Percentiles rank a stretch among this genome's conserved stretches.
These are phyloP conservation scores for Pluteus cervinus DNA, from an alignment of 768 basidiomycete genomes.

Conservation along the genomic window DNA sequence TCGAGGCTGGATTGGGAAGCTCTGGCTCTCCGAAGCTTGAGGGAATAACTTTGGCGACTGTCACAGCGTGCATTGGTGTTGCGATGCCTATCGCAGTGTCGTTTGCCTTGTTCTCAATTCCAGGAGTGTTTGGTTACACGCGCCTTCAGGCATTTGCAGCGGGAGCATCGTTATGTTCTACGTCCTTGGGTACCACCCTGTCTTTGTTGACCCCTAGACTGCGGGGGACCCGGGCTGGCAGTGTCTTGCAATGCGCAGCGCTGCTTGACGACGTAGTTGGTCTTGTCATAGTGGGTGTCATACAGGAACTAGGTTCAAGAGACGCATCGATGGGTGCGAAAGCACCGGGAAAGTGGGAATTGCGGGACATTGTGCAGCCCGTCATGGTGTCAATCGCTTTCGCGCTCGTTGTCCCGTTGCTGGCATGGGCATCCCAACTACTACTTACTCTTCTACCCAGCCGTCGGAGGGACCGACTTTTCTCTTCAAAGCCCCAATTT, in stretches of 20 bases:
- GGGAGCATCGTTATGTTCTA: conserved; percentile 57
- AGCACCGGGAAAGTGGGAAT: conserved; percentile 12
- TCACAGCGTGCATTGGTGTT: conserved; percentile 48
- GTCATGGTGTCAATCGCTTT: conserved; percentile 51
- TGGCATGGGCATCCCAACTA: conserved; percentile 17
- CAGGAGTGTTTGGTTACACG: conserved; percentile 35
- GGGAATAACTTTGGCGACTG: conserved; percentile 39
- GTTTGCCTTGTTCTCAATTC: conserved; percentile 34
- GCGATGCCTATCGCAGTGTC: conserved; percentile 43
- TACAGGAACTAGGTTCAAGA: conserved; percentile 39
- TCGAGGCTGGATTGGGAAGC: conserved; percentile 55
- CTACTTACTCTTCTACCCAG: conserved; percentile 2
- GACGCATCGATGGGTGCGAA: too few relatives aligned
- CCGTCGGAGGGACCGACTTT: conserved; percentile 5
- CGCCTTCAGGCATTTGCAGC: conserved; percentile 49
- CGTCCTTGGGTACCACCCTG: conserved; percentile 65
- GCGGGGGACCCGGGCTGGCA: conserved; percentile 44
- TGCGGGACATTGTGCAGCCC: conserved; percentile 42
- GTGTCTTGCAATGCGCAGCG: conserved; percentile 55
- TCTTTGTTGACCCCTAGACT: conserved; percentile 46
- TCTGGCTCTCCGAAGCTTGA: conserved; percentile 36
- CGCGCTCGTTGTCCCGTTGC: conserved; percentile 29
- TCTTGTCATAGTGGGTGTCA: conserved; percentile 51
- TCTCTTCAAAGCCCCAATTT: conserved; percentile 17
- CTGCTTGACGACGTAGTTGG: conserved; percentile 62